phyloP scores from a whole-genome alignment of 148 eudicot genomes.

The Rhododendron simsii region DNA sequence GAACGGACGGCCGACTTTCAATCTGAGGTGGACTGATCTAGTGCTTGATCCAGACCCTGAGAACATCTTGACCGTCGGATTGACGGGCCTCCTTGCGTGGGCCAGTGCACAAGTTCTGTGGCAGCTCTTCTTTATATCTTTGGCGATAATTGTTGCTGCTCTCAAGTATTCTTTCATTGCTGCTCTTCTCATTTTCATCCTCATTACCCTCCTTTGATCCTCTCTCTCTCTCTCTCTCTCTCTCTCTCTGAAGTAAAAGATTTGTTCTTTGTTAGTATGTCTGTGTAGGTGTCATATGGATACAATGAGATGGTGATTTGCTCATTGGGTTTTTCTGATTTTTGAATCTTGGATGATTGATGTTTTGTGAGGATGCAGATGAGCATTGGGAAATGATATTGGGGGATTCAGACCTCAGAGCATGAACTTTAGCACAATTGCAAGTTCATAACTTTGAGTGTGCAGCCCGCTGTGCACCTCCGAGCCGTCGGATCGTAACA shows the following conservation, averaged over 20 bases:
- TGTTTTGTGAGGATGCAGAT: not conserved
- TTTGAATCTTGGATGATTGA: not conserved
- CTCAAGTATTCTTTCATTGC: conserved; percentile 78
- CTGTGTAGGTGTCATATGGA: not conserved
- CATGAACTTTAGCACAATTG: too few species aligned
- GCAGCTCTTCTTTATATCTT: conserved; percentile 67
- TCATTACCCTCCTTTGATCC: conserved; percentile 69
- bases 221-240: not conserved
- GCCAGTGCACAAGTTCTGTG: conserved; percentile 84
- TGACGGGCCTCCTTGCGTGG: conserved; percentile 78
- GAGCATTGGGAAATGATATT: not conserved
- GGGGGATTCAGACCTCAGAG: not conserved
- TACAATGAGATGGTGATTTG: not conserved
- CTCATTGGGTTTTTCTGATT: not conserved
- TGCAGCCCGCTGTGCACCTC: too few species aligned
- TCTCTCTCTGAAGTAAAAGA: not conserved
- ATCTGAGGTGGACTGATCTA: conserved; percentile 58
- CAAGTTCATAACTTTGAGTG: too few species aligned
- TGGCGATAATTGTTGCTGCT: conserved; percentile 68
- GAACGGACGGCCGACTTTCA: conserved; percentile 41
- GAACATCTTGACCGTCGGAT: conserved; percentile 70
- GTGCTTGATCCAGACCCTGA: conserved; percentile 77
- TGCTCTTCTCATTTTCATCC: conserved; percentile 75
- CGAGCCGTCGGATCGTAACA: too few species aligned
- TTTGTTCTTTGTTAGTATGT: not conserved